Percentiles rank a stretch among this genome's conserved stretches.
These are phyloP conservation scores for Cyberlindnera nakhonratchasimensis DNA, from an alignment of 805 yeast species.

Conservation along the genomic window DNA sequence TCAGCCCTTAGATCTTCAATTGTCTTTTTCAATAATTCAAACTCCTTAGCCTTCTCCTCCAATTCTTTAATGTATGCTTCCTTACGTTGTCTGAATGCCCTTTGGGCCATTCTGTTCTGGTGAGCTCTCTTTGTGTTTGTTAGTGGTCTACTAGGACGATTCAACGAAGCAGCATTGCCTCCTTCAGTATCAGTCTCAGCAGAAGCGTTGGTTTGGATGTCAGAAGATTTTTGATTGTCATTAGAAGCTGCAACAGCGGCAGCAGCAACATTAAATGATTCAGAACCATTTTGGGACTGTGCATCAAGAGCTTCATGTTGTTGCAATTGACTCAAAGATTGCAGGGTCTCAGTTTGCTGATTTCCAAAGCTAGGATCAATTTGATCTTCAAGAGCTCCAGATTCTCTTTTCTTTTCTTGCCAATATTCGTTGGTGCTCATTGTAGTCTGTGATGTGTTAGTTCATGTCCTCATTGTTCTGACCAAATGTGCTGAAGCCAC, in stretches of 20 bases:
- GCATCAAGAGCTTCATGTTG: slow-evolving; percentile 7
- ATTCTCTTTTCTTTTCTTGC: slow-evolving; percentile 1
- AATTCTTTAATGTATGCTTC: slow-evolving; percentile 78
- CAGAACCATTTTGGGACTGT: slow-evolving; percentile 16
- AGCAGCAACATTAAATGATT: slow-evolving; percentile 32
- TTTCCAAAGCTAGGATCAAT: slow-evolving; percentile 31
- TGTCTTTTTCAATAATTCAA: slow-evolving; percentile 57
- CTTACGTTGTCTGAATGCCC: slow-evolving; percentile 83
- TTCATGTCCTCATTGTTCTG: neutral
- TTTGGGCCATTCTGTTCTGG: slow-evolving; percentile 89
- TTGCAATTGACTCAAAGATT: slow-evolving; percentile 9
- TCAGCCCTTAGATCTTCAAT: slow-evolving; percentile 67
- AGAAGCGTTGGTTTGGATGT: neutral
- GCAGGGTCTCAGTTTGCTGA: slow-evolving; percentile 14
- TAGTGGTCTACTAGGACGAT: slow-evolving; percentile 36
- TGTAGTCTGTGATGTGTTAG: neutral
- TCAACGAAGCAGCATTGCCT: slow-evolving; percentile 9
- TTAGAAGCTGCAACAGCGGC: slow-evolving; percentile 34
- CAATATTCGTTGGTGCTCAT: slow-evolving; percentile 4
- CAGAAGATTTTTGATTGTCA: slow-evolving; percentile 12
- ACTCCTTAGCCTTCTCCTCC: slow-evolving; percentile 65
- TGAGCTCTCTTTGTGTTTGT: slow-evolving; percentile 80
- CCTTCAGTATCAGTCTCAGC: neutral
- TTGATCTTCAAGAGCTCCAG: slow-evolving; percentile 22
- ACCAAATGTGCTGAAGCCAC: no score